Evolutionary conservation across 2,329 filamentous ascomycete genomes (phyloP).

Genomic region (Botrytis pseudocinerea): DNA sequence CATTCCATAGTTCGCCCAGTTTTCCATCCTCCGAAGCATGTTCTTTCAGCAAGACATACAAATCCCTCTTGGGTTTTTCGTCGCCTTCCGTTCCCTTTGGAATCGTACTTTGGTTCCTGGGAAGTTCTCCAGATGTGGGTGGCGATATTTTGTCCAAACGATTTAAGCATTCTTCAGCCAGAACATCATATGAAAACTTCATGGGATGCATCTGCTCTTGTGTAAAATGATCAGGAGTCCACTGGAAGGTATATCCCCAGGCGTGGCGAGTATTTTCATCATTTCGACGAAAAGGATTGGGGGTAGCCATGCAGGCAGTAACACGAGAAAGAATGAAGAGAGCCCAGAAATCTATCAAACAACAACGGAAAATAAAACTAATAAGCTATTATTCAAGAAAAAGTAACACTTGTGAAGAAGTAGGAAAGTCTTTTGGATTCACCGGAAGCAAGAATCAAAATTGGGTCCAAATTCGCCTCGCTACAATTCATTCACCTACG

Average conservation of each 20-base stretch:
- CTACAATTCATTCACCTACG: not conserved
- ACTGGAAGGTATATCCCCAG: constrained; percentile 70
- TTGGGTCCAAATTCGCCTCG: not conserved
- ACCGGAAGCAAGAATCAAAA: not conserved
- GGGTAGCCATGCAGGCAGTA: constrained; percentile 2
- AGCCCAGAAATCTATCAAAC: not conserved
- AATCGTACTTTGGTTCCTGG: constrained; percentile 36
- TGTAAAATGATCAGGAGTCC: constrained; percentile 64
- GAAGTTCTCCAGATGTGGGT: constrained; percentile 38
- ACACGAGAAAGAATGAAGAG: not conserved
- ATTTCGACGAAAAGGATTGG: constrained; percentile 30
- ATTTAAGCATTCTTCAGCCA: constrained; percentile 66
- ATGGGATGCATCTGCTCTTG: constrained; percentile 59
- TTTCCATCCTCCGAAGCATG: constrained; percentile 58
- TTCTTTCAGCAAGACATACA: constrained; percentile 62
- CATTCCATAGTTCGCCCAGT: constrained; percentile 59
- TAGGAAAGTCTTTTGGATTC: not conserved
- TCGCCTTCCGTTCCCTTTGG: constrained; percentile 44
- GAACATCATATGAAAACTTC: constrained; percentile 66
- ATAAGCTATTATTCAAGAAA: too few relatives aligned
- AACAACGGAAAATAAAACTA: not conserved
- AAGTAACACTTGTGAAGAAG: not conserved
- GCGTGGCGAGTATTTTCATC: constrained; percentile 33
- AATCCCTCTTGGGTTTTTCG: constrained; percentile 48
- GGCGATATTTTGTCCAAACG: constrained; percentile 62